Evolutionary conservation across 257 asterid species (phyloP), one percentile per base, ranked within the genome.

Genomic region (Handroanthus guayacan): DNA sequence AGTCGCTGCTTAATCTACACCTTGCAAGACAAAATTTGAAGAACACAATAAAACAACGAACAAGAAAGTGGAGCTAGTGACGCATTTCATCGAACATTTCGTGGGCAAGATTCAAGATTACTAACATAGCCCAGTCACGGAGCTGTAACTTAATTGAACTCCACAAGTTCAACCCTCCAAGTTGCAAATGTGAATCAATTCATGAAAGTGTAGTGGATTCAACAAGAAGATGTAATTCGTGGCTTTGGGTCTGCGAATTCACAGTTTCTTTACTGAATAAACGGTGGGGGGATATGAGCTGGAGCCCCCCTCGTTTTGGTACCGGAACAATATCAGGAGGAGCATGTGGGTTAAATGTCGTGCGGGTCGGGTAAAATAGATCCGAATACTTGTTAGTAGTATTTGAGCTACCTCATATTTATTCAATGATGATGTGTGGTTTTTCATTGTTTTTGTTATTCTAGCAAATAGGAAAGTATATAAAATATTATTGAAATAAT

Each of bases 81-180:
- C 6, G 74, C 78, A 80, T 80, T 54, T 54, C 73, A 56, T 78
- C 88, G 82, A 82, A 58, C 87, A 69, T 65, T 4, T 82, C 36
- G 75, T 64, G 72, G 44, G 82, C 84, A 68, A 60, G n/a, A 57
- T 8, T 78, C 47, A 69, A 14, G 2, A 44, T 25, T 17, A 11
- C 0, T 3, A 13, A 17, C 13, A 60, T 13, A 8, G 14, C 62
- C 3, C 4, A 20, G 18, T 10, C 5, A 0, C 1, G 6, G 3
- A 25, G 14, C 5, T 20, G 31, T 64, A 58, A 81, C 81, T 71
- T 6, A 36, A 56, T 17, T 12, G 16, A 18, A 17, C 16, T 25
- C 48, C 66, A 54, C 20, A 3, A 39, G 7, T 2, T 7, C 6
- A 14, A 12, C 6, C 11, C 47, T 17, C 66, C 17, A 14, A 8